Conservation (phyloP, 495 filamentous ascomycete species). For the Penicillium pulvis region DNA sequence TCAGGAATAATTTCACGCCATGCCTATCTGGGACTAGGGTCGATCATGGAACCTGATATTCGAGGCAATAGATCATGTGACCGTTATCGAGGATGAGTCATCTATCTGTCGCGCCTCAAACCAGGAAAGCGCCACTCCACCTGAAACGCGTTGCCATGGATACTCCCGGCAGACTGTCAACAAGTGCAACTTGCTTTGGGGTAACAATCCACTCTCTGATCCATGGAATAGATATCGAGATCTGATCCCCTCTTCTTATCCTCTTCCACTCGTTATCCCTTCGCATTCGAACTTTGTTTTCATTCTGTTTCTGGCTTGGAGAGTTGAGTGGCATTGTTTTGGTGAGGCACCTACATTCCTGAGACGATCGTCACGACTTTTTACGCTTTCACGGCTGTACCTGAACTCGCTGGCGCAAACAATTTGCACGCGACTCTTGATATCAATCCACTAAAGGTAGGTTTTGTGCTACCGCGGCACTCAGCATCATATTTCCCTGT, state of each 20-base stretch:
- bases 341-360: constrained; percentile 32
- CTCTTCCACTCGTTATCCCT: constrained; percentile 33
- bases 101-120: background rate
- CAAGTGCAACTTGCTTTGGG: constrained; percentile 30
- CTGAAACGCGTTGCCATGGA: constrained; percentile 36
- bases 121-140: constrained; percentile 3
- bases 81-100: constrained; percentile 16
- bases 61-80: constrained; percentile 27
- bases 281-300: constrained; percentile 12
- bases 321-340: constrained; percentile 14
- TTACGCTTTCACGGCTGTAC: constrained; percentile 17
- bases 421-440: constrained; percentile 21
- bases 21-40: constrained; percentile 27
- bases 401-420: constrained; percentile 22
- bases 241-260: constrained; percentile 30
- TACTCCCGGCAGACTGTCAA: constrained; percentile 41
- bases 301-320: constrained; percentile 8
- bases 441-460: constrained; percentile 28
- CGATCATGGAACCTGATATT: constrained; percentile 28
- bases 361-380: constrained; percentile 39
- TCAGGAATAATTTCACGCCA: constrained; percentile 24
- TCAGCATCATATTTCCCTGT: background rate
- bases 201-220: constrained; percentile 32
- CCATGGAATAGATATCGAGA: constrained; percentile 34
- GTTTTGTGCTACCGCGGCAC: constrained; percentile 10